A percentile compares a stretch with the other conserved stretches of the same genome.
These are phyloP conservation scores for Blepharisma stoltei DNA, from an alignment of 73 alveolate species.

Conservation along the genomic window DNA sequence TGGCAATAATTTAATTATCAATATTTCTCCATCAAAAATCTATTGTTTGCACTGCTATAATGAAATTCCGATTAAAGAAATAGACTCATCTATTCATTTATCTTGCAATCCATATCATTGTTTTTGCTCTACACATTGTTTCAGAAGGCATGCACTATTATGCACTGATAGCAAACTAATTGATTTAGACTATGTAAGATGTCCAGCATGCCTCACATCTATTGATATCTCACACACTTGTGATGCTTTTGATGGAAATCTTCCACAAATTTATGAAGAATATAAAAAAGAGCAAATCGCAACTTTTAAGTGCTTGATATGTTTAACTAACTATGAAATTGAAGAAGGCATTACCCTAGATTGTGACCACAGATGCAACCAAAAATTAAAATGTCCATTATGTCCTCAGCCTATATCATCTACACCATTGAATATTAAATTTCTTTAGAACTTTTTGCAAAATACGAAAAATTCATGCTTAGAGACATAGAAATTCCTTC, in stretches of 20 bases:
- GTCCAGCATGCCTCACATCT: not conserved
- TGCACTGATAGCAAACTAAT: conserved; percentile 3
- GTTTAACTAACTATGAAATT: not conserved
- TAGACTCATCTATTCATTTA: no score
- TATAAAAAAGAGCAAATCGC: not conserved
- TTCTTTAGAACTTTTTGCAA: not conserved
- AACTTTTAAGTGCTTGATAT: conserved; percentile 15
- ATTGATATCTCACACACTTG: not conserved
- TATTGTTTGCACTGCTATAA: no score
- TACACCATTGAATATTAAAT: not conserved
- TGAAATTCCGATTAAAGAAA: no score
- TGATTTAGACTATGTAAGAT: not conserved
- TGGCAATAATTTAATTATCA: no score
- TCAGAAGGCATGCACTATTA: not conserved
- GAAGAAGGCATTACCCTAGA: conserved; percentile 7
- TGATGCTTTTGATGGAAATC: conserved; percentile 1
- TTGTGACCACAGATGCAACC: conserved; percentile 26
- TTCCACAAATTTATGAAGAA: not conserved
- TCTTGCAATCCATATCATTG: not conserved
- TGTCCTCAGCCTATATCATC: not conserved
- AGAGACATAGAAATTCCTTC: not conserved
- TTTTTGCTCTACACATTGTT: conserved; percentile 5
- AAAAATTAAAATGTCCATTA: conserved; percentile 22
- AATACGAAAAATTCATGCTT: conserved; percentile 16
- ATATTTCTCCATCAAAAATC: no score